phyloP scores from a whole-genome alignment of 176 grass and related monocot species.

The Carex littledalei region DNA sequence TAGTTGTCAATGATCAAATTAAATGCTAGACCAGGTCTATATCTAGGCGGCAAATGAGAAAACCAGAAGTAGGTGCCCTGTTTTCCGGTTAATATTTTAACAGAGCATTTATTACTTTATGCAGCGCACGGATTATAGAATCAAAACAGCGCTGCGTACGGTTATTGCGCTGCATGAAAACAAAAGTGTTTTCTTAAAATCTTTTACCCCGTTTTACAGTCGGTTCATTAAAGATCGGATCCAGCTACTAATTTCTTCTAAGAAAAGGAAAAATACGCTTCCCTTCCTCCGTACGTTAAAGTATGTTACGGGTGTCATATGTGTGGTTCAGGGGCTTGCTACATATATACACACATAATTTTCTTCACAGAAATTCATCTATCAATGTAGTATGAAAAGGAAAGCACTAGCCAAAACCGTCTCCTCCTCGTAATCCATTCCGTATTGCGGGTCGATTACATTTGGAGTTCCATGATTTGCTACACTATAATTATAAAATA shows the following conservation, averaged over 20 bases:
- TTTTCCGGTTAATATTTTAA: not conserved
- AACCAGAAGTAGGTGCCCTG: not conserved
- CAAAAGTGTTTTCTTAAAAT: no score
- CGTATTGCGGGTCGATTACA: not conserved
- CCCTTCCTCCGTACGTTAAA: not conserved
- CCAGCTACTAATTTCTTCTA: not conserved
- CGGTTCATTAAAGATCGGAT: not conserved
- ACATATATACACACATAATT: not conserved
- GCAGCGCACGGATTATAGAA: no score
- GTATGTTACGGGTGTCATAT: not conserved
- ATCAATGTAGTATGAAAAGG: not conserved
- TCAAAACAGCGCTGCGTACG: no score
- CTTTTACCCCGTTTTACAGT: not conserved
- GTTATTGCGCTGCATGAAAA: no score
- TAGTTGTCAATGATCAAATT: not conserved
- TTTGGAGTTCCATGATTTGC: not conserved
- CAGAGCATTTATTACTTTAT: no score
- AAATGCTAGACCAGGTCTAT: not conserved
- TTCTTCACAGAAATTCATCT: not conserved
- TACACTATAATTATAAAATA: not conserved
- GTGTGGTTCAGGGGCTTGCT: not conserved
- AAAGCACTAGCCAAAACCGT: not conserved
- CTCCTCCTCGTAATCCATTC: not conserved
- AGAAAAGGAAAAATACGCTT: not conserved
- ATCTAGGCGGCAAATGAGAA: not conserved